Conservation (phyloP, 148 eudicot species). For the Rheum nobile region DNA sequence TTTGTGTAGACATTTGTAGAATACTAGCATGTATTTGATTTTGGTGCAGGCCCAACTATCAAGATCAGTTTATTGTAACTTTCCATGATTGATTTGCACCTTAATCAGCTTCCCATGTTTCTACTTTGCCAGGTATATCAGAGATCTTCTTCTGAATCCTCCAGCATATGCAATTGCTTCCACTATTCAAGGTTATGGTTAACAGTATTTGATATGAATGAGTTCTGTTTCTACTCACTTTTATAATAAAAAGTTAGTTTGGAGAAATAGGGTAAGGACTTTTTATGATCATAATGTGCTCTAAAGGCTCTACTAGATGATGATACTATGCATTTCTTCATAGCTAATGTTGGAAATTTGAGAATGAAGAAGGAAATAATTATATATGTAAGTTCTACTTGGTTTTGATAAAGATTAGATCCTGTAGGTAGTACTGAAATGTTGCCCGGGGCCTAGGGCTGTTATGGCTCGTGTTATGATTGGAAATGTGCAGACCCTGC, state of each 20-base stretch:
- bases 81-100: not conserved
- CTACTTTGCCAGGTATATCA: slow-evolving; percentile 51
- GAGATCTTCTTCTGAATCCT: slow-evolving; percentile 97
- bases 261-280: not conserved
- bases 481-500: not conserved
- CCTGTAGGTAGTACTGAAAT: not conserved
- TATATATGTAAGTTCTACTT: not conserved
- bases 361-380: not conserved
- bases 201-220: not conserved
- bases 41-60: not conserved
- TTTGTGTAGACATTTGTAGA: not conserved
- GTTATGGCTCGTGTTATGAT: not conserved
- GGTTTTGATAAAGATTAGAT: not conserved
- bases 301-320: not conserved
- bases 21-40: not conserved
- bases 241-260: not conserved
- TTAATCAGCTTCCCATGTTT: not conserved
- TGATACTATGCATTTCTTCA: not conserved
- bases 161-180: slow-evolving; percentile 78
- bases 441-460: not conserved
- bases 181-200: slow-evolving; percentile 61
- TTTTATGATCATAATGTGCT: not conserved
- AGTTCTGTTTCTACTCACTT: slow-evolving; percentile 2
- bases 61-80: not conserved
- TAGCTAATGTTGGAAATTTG: not conserved